Base-by-base conservation (phyloP, 495 filamentous ascomycete species). In the Talaromyces borbonicus region DNA sequence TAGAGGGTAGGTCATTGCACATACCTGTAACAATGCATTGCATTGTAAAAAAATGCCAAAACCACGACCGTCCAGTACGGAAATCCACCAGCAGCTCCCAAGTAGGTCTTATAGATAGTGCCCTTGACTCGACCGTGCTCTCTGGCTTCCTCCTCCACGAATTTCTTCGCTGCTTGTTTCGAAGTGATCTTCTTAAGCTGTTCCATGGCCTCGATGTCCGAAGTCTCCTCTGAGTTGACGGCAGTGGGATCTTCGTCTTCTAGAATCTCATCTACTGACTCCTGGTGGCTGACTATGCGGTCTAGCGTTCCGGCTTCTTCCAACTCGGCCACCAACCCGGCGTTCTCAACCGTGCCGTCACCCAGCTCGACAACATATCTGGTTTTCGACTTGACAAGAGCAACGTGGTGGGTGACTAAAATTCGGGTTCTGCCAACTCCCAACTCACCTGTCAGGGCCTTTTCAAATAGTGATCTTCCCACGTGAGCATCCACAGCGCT, bases 341-440 rank as follows among this genome's bases (percentile, higher is more conserved):
- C 73, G 50, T 83, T 59, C 23, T 81, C 59, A 4, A 83, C 71
- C 12, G 66, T 67, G 5, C 85, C 85, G 44, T 85, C 71, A 7
- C 73, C 75, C 0, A 90, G 71, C 25, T 80, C 70, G 5, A 88
- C 78, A 6, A 79, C 67, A 43, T 83, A 89, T 49, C 80, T 79
- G 4, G 85, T 79, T 55, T 74, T 74, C 2, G 82, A 71, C 29
- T 82, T 67, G 52, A 80, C 83, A 6, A 90, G 66, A n/a, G 75
- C 75, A 16, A 87, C 74, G 49, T 89, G 85, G 56, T 90, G 85
- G 2, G 85, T 90, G 6, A 85, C 85, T 12, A 90, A 58, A 35
- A 90, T 84, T 29, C 85, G 67, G 2, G 85, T 90, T 29, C 85
- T 67, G 1, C 77, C 79, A n/a, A 62, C 49, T 26, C 79, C 78